Base-by-base conservation (phyloP, 345 rosid species). In the Pistacia atlantica region DNA sequence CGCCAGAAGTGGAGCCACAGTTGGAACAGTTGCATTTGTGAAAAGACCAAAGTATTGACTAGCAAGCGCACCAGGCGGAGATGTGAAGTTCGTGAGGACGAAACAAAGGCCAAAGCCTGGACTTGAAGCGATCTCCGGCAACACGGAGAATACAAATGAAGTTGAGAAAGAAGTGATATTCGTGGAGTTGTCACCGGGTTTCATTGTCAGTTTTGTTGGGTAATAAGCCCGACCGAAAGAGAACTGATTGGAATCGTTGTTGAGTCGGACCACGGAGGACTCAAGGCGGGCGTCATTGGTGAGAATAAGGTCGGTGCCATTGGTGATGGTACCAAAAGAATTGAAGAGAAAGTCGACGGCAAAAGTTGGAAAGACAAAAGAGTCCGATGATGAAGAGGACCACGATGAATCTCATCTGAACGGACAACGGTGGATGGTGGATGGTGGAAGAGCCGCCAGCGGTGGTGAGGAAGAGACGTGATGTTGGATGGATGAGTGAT, bases 61-160 rank as follows among this genome's bases (percentile, higher is more conserved):
- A 3, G 92, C 84, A 8, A 94, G 8, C 3, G 97, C 91, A 0
- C 80, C 87, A 0, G 97, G 93, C 3, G 97, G 97, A 28, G 91
- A 85, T 0, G 96, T 90, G 75, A 87, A 87, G 59, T 92, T 91
- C 69, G 92, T 87, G 82, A 94, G 95, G 75, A 89, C 93, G 81
- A 94, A 91, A 58, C 91, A 87, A 75, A 94, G 93, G 82, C 96
- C 98, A 38, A 92, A 91, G 5, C 97, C 96, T 0, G 98, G 97
- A 31, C 90, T 90, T 7, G 93, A 78, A 33, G 92, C 77, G 65
- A 92, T 87, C 67, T 83, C 69, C 5, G 87, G 88, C 61, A 87
- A 65, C 16, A 87, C 48, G 5, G 87, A 87, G 84, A 87, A 86
- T 42, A 88, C 85, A 52, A 86, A 84, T 9, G 95, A 85, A 69